These are phyloP conservation scores for Spathaspora passalidarum DNA, from an alignment of 805 yeast genomes.

Conservation along the genomic window DNA sequence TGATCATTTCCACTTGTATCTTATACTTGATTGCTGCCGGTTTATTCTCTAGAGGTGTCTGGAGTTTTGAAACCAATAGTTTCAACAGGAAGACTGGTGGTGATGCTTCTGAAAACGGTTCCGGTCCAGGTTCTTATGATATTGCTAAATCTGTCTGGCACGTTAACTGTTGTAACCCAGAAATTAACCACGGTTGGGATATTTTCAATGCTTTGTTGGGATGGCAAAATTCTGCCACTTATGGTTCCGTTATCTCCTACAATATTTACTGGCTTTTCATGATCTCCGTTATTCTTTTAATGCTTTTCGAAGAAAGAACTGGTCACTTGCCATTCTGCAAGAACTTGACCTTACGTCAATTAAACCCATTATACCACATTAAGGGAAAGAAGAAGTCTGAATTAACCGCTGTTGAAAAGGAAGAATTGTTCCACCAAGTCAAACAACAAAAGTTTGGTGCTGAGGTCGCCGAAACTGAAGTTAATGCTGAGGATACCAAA, in stretches of 20 bases:
- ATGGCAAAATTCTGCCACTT: slow-evolving; percentile 93
- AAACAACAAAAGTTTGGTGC: slow-evolving; percentile 10
- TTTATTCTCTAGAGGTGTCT: slow-evolving; percentile 83
- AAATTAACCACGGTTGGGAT: slow-evolving; percentile 89
- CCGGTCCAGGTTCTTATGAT: slow-evolving; percentile 91
- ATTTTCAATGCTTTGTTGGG: slow-evolving; percentile 87
- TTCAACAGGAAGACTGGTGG: slow-evolving; percentile 74
- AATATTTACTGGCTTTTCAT: slow-evolving; percentile 79
- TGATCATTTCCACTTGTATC: slow-evolving; percentile 80
- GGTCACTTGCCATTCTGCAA: slow-evolving; percentile 73
- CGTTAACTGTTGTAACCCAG: slow-evolving; percentile 94
- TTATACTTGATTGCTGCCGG: slow-evolving; percentile 87
- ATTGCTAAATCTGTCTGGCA: slow-evolving; percentile 82
- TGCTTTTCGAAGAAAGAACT: slow-evolving; percentile 75
- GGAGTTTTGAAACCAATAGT: slow-evolving; percentile 73
- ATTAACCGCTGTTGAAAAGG: slow-evolving; percentile 50
- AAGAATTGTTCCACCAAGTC: slow-evolving; percentile 44
- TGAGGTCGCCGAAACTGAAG: slow-evolving; percentile 1
- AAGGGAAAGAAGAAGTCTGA: slow-evolving; percentile 41
- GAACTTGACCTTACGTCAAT: slow-evolving; percentile 24
- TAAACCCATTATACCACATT: slow-evolving; percentile 35
- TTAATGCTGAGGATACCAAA: not conserved
- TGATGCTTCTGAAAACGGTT: slow-evolving; percentile 86
- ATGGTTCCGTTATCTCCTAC: slow-evolving; percentile 83
- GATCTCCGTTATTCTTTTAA: slow-evolving; percentile 49